Percentiles rank a stretch among this genome's conserved stretches.
These are phyloP conservation scores for Colletotrichum cuscutae DNA, from an alignment of 2,329 filamentous ascomycete species.

Conservation along the genomic window DNA sequence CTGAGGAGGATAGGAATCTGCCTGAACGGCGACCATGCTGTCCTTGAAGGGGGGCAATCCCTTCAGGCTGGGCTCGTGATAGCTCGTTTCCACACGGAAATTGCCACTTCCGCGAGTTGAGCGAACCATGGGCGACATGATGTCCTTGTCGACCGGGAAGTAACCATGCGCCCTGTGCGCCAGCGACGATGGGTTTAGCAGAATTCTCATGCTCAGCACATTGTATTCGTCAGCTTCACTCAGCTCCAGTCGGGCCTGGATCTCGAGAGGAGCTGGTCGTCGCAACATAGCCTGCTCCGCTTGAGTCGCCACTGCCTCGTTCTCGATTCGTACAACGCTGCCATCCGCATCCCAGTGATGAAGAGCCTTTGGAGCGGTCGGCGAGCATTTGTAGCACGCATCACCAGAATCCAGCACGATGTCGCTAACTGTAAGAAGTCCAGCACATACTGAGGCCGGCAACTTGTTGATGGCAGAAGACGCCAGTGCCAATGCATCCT, in stretches of 20 bases:
- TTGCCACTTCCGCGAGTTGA: not conserved
- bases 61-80: slow-evolving; percentile 30
- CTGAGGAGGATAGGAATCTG: not conserved
- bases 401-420: not conserved
- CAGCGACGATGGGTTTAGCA: slow-evolving; percentile 32
- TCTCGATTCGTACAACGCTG: slow-evolving; percentile 7
- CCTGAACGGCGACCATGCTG: slow-evolving; percentile 36
- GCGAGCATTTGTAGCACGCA: not conserved
- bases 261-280: not conserved
- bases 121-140: slow-evolving; percentile 14
- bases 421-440: not conserved
- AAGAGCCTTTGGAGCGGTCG: not conserved
- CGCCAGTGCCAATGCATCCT: slow-evolving; percentile 19
- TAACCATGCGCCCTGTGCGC: slow-evolving; percentile 34
- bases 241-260: not conserved
- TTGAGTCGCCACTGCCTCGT: not conserved
- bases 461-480: slow-evolving; percentile 28
- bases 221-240: too few relatives aligned
- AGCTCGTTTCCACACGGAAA: slow-evolving; percentile 8
- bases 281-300: not conserved
- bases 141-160: slow-evolving; percentile 15
- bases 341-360: slow-evolving; percentile 18
- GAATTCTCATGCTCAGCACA: slow-evolving; percentile 23
- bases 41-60: slow-evolving; percentile 42
- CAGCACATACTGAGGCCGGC: not conserved